Conservation (phyloP, 176 grass and related monocot species). For the sorghum (Sorghum bicolor) region Sorghum_bicolor_NCBIv3 NC_012878.2:53833501-53834000, state of each 20-base stretch:
- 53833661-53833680: slow-evolving; percentile 76
- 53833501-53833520: slow-evolving; percentile 54
- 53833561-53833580: slow-evolving; percentile 21
- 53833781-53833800: slow-evolving; percentile 19
- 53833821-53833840: slow-evolving; percentile 18
- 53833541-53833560: slow-evolving; percentile 27
- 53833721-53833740: slow-evolving; percentile 42
- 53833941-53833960: slow-evolving; percentile 78
- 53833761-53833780: slow-evolving; percentile 40
- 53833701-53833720: slow-evolving; percentile 40
- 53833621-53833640: slow-evolving; percentile 46
- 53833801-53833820: background rate
- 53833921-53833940: slow-evolving; percentile 72
- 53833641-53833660: slow-evolving; percentile 67
- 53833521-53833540: slow-evolving; percentile 52
- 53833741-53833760: slow-evolving; percentile 45
- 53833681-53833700: slow-evolving; percentile 43
- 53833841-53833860: slow-evolving; percentile 65
- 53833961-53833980: slow-evolving; percentile 11
- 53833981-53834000: slow-evolving; percentile 4
- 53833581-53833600: slow-evolving; percentile 33
- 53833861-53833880: slow-evolving; percentile 67
- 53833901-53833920: slow-evolving; percentile 47
- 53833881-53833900: slow-evolving; percentile 67
- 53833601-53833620: slow-evolving; percentile 12